A percentile compares a stretch with the other conserved stretches of the same genome.
Evolutionary conservation across 2,329 filamentous ascomycete species (phyloP).

Genomic region (Colletotrichum godetiae): DNA sequence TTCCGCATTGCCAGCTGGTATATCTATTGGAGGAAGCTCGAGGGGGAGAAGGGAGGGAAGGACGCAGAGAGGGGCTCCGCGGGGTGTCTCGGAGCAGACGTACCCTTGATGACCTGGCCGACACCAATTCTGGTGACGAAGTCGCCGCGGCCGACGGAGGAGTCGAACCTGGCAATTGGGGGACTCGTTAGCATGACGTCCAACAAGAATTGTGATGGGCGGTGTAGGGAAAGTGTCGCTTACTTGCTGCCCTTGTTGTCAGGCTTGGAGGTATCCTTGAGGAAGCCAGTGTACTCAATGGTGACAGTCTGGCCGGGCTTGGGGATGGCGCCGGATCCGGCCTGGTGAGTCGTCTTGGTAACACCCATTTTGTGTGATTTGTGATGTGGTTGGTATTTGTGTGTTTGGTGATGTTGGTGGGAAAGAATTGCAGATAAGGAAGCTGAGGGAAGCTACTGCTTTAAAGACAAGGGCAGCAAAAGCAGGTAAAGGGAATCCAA

Average conservation of each 20-base stretch:
- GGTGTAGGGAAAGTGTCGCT: neutral
- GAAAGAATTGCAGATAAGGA: neutral
- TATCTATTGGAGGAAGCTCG: neutral
- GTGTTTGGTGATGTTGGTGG: constrained; percentile 2
- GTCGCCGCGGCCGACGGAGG: constrained; percentile 80
- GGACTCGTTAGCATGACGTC: constrained; percentile 32
- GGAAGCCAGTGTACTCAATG: constrained; percentile 92
- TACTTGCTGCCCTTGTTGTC: constrained; percentile 79
- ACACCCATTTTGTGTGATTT: constrained; percentile 72
- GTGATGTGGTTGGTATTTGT: neutral
- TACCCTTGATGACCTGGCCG: constrained; percentile 89
- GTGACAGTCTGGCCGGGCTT: constrained; percentile 76
- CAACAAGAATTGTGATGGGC: constrained; percentile 17
- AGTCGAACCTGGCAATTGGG: constrained; percentile 79
- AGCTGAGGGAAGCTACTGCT: constrained; percentile 4
- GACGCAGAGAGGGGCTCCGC: neutral
- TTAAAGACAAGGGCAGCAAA: constrained; percentile 3
- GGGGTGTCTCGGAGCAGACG: constrained; percentile 33
- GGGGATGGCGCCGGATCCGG: constrained; percentile 74
- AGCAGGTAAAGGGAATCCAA: constrained; percentile 3
- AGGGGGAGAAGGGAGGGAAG: neutral
- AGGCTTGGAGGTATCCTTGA: constrained; percentile 74
- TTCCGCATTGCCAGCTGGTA: neutral
- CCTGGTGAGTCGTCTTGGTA: constrained; percentile 70
- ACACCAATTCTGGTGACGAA: constrained; percentile 84